Conservation (phyloP, 345 rosid genomes). For the Moringa oleifera region DNA sequence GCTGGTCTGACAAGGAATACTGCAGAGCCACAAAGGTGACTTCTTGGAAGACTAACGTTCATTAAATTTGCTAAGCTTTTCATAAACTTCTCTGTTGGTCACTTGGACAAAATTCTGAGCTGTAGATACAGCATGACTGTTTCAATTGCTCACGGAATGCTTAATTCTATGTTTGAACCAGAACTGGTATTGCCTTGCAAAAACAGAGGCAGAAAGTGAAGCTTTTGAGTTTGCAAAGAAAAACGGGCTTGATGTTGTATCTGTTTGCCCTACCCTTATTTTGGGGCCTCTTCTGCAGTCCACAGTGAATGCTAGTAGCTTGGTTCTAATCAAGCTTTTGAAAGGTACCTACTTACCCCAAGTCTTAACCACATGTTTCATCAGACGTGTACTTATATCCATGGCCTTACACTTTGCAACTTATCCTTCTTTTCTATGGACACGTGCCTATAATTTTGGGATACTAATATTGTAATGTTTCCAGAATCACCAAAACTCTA, state of each 20-base stretch:
- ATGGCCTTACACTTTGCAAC: not conserved
- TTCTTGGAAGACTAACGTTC: not conserved
- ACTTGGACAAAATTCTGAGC: not conserved
- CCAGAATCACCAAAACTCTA: no score
- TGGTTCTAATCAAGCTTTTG: constrained; percentile 42
- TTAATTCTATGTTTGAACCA: constrained; percentile 18
- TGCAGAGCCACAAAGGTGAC: constrained; percentile 44
- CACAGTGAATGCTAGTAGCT: constrained; percentile 48
- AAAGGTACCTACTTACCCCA: constrained; percentile 34
- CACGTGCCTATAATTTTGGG: no score
- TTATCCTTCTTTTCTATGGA: not conserved
- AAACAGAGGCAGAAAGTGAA: constrained; percentile 68
- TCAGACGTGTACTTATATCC: not conserved
- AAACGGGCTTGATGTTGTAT: constrained; percentile 48
- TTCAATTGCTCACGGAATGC: not conserved
- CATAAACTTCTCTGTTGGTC: not conserved
- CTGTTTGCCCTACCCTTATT: constrained; percentile 49
- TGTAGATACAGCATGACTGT: not conserved
- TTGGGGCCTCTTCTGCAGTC: constrained; percentile 60
- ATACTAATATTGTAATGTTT: no score
- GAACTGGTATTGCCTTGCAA: constrained; percentile 72
- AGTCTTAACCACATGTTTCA: not conserved
- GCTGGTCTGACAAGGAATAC: constrained; percentile 63
- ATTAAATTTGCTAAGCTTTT: no score
- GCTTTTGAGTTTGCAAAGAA: constrained; percentile 55